These are phyloP conservation scores for Linnemannia elongata DNA, from an alignment of 192 early-diverging fungal species.

Conservation along the genomic window DNA sequence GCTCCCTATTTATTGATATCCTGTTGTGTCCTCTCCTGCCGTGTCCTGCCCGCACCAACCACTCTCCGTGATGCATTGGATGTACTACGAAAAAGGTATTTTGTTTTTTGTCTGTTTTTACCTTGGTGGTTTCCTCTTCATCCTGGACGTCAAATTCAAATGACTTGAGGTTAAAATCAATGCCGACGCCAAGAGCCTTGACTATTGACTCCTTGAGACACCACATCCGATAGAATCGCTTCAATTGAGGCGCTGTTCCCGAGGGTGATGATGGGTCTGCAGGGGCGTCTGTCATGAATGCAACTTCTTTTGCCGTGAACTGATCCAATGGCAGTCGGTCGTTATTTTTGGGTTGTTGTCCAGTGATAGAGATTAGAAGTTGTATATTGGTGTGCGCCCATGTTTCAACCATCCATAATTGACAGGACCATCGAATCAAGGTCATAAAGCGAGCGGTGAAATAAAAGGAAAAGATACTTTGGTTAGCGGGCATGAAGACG, in stretches of 20 bases:
- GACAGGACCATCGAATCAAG: neutral
- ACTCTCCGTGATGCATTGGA: conserved; percentile 6
- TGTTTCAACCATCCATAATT: neutral
- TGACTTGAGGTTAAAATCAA: conserved; percentile 60
- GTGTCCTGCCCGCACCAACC: neutral
- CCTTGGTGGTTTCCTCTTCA: conserved; percentile 23
- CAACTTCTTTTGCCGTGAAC: conserved; percentile 37
- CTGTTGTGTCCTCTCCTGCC: neutral
- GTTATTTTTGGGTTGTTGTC: neutral
- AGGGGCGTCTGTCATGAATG: conserved; percentile 34
- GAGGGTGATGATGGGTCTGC: conserved; percentile 14
- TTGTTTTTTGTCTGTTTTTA: neutral
- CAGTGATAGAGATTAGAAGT: neutral
- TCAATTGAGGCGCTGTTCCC: conserved; percentile 31
- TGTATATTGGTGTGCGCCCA: neutral
- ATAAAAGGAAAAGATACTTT: neutral
- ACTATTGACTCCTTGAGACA: conserved; percentile 71
- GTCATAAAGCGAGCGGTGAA: neutral
- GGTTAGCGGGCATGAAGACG: neutral
- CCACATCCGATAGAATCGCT: conserved; percentile 66
- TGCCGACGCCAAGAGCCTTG: conserved; percentile 70
- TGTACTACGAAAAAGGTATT: neutral
- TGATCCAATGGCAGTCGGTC: neutral
- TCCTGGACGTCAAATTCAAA: conserved; percentile 60
- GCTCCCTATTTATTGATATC: neutral